Evolutionary conservation across 2,329 filamentous ascomycete species (phyloP), one percentile per base, ranked within the genome.

Genomic region (Colletotrichum camelliae): DNA sequence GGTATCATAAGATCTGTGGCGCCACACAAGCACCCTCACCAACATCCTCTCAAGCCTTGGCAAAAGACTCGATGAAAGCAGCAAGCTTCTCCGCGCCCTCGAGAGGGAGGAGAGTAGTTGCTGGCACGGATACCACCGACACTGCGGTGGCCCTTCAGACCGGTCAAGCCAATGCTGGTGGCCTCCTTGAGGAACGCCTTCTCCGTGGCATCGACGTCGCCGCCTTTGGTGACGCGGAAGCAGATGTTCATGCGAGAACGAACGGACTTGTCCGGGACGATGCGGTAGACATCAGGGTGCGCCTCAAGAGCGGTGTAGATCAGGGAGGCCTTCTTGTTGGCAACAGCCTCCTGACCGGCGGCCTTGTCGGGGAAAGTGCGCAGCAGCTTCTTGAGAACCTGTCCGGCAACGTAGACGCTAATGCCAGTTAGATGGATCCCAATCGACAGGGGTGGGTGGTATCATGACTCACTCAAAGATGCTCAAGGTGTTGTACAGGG

Each of bases 161-260:
- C 96, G 31, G 93, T 91, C 29, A 98, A 87, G 0, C 94, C 92
- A 69, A 88, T 88, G 76, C 91, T 90, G 75, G 93, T 91, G 2
- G 93, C 93, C 64, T 94, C 92, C 76, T 93, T 90, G 61, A 98
- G 84, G 86, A 98, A 98, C 1, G 89, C 89, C 85, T 95, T 95
- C 84, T 98, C 96, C 27, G 93, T 90, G 15, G 90, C 92, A 67
- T 93, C 92, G 74, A 92, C 87, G 57, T 93, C 91, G 60, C 81
- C 90, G 64, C 88, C 84, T 83, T 87, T 88, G 78, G 80, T 88
- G 21, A 98, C 90, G 18, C 96, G 89, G 89, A 98, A 98, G 89
- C 96, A 98, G 74, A 98, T 94, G 85, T 98, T 98, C 94, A 98
- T 98, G 71, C 95, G 89, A 80, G 95, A 98, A 72, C 96, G 93